Conservation (phyloP, 2,329 filamentous ascomycete species). For the Pseudocercospora fijiensis region DNA sequence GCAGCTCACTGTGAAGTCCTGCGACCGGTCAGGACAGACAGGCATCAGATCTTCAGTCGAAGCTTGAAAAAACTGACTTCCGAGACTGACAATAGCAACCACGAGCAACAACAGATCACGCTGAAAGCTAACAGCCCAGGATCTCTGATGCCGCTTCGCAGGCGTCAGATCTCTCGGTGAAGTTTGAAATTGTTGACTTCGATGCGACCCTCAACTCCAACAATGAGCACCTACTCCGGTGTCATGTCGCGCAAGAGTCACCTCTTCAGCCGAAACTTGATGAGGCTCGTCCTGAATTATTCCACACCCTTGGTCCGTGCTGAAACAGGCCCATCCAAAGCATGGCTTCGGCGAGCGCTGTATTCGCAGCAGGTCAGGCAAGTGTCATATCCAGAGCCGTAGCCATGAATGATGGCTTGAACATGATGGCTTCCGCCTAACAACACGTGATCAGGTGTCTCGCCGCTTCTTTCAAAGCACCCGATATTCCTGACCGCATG, state of each 20-base stretch:
- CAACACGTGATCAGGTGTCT: neutral
- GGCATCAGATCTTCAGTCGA: neutral
- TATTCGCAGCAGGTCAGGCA: neutral
- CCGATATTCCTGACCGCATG: neutral
- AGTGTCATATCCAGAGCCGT: neutral
- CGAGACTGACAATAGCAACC: neutral
- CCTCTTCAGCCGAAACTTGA: neutral
- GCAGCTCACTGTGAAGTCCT: neutral
- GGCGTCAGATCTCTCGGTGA: neutral
- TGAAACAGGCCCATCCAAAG: neutral
- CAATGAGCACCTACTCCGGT: neutral
- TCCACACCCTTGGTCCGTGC: neutral
- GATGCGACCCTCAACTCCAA: neutral
- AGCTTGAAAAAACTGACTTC: neutral
- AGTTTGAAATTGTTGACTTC: neutral
- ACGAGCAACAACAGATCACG: neutral
- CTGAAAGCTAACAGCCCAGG: neutral
- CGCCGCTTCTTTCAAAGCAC: too few species aligned
- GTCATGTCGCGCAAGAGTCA: neutral
- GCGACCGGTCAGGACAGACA: neutral
- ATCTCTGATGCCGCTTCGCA: neutral
- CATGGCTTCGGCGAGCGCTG: neutral
- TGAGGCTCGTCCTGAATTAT: neutral
- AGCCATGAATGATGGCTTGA: neutral
- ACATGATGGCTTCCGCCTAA: neutral